Evolutionary conservation across 2,329 filamentous ascomycete genomes (phyloP), one percentile per base, ranked within the genome.

Genomic region (Sclerotinia spermophila): DNA sequence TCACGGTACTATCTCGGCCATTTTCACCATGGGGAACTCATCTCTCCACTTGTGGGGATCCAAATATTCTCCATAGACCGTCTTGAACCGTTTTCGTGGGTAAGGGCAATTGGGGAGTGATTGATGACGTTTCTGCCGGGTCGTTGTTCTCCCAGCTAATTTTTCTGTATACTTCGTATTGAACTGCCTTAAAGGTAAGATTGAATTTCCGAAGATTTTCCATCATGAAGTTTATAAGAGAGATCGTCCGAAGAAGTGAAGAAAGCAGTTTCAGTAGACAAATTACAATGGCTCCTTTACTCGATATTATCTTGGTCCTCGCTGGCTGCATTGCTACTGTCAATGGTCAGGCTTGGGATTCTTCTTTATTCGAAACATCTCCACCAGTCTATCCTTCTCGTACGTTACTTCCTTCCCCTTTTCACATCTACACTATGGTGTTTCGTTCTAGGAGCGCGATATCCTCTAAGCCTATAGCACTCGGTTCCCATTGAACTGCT

Each of bases 331-430:
- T 65, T 55, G 67, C 67, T 33, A 53, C 67, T 38, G 67, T 69
- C 35, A 53, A 69, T 56, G 67, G 27, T 24, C 48, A 69, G 19
- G 58, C 59, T 35, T 69, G 67, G 67, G 48, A 69, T 30, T 38
- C 48, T 45, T 69, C 68, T 38, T 45, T 69, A 21, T 69, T 69
- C 38, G 30, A 44, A 24, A 65, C 68, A 6, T 69, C 68, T 45
- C 74, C 74, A 4, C 72, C 73, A n/a, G 74, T 75, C n/a, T 74
- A 74, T n/a, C 76, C 76, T 38, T 74, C 75, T n/a, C 76, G 76
- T 77, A 72, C 33, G 75, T 71, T 68, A 35, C 35, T 33, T 40
- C n/a, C 7, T 59, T 42, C 1, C 10, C 5, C 17, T 27, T 61
- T n/a, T 38, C n/a, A 27, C 13, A 53, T 19, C 11, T 15, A 17